Conservation (phyloP, 2,329 filamentous ascomycete species). For the Cytospora leucostoma region DNA sequence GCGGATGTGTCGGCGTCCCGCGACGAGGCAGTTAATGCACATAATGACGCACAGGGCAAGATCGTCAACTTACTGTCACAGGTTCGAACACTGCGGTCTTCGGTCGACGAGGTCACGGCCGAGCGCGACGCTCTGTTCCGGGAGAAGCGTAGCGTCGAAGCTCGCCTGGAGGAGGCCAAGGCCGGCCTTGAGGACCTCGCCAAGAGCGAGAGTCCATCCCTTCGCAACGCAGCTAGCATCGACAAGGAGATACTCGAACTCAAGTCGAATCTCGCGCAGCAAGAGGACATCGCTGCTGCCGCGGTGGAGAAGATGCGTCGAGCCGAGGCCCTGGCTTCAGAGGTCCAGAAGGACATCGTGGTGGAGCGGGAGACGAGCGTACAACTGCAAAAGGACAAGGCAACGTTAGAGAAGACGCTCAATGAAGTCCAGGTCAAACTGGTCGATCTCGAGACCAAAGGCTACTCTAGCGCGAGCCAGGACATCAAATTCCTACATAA, state of each 20-base stretch:
- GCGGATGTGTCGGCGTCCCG: conserved; percentile 87
- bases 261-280: conserved; percentile 84
- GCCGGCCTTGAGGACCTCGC: conserved; percentile 85
- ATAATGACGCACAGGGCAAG: conserved; percentile 93
- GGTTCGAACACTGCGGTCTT: conserved; percentile 78
- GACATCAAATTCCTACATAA: conserved; percentile 95
- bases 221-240: conserved; percentile 85
- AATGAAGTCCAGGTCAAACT: conserved; percentile 89
- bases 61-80: conserved; percentile 89
- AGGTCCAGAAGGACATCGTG: conserved; percentile 91
- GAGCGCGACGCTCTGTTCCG: conserved; percentile 83
- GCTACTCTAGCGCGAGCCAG: conserved; percentile 90
- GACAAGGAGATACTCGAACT: conserved; percentile 89
- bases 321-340: conserved; percentile 80
- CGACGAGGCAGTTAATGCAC: conserved; percentile 88
- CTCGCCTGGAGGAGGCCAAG: conserved; percentile 82
- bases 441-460: conserved; percentile 94
- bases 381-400: conserved; percentile 86
- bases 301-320: conserved; percentile 97
- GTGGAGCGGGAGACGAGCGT: conserved; percentile 80
- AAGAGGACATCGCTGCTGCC: conserved; percentile 88
- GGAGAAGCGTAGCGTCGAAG: conserved; percentile 88
- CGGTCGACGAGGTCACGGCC: conserved; percentile 80
- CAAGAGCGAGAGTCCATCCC: conserved; percentile 79
- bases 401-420: conserved; percentile 80